Base-by-base conservation (phyloP, 345 rosid species). In the Luvunga scandens region DNA sequence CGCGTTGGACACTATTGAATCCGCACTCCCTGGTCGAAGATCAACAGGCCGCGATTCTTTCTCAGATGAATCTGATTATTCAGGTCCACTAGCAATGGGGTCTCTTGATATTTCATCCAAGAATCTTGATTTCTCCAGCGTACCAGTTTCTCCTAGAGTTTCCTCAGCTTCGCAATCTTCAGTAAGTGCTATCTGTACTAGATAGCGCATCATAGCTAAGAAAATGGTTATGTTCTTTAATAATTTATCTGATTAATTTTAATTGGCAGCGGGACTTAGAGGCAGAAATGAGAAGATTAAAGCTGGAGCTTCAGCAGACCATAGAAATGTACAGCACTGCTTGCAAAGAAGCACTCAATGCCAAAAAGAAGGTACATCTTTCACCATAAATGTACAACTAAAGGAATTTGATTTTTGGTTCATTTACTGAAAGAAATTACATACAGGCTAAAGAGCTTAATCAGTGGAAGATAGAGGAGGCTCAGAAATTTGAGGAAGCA, bases 281-380 rank as follows among this genome's bases (percentile, higher is more conserved):
- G 86, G 91, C 84, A 21, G 98, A 95, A 87, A 93, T 95, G 98
- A 90, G 82, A 85, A 93, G 93, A 79, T 81, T 95, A 73, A 92
- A 87, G 91, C 85, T 89, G 79, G 98, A 95, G 73, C 95, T 95
- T 66, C 93, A 81, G 84, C 98, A 93, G 87, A 95, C 98, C 64
- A 92, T 93, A 87, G 95, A 92, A 73, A 86, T 95, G 98, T 95
- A 93, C 66, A 89, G 93, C 83, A 83, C 88, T 75, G 98, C 98
- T 71, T 93, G 98, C 86, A 90, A 89, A 85, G 98, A 93, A 89
- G 98, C 98, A 76, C 87, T 95, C 24, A 74, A 84, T 7, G 94
- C 95, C 48, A 92, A 93, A 80, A 86, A 77, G 77, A 89, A 86
- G 93, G 98, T 95, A 84, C 22, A 70, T 33, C 6, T 71, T 60